phyloP scores from a whole-genome alignment of 805 yeast genomes.

The Alloascoidea africana region DNA sequence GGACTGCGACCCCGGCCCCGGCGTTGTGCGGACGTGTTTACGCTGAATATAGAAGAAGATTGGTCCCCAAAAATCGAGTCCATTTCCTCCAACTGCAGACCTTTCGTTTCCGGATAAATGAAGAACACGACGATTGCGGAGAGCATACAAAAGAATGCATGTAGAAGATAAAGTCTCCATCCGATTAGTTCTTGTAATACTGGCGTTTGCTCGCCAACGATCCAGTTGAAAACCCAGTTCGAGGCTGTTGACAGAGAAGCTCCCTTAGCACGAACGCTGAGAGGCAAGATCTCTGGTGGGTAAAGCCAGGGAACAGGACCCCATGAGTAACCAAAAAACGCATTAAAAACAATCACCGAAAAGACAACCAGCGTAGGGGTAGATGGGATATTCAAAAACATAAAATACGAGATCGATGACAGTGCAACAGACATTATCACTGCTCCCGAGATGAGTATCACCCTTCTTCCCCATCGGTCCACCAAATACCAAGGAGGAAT shows the following conservation, averaged over 20 bases:
- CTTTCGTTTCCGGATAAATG: slow-evolving; percentile 82
- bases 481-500: slow-evolving; percentile 86
- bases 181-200: slow-evolving; percentile 58
- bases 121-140: slow-evolving; percentile 61
- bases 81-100: slow-evolving; percentile 82
- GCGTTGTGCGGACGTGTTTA: not conserved
- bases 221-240: slow-evolving; percentile 85
- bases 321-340: slow-evolving; percentile 79
- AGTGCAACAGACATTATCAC: slow-evolving; percentile 68
- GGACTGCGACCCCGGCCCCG: not conserved
- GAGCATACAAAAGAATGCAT: slow-evolving; percentile 60
- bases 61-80: slow-evolving; percentile 74
- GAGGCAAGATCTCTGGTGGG: slow-evolving; percentile 77
- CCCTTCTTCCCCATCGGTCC: slow-evolving; percentile 84
- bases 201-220: slow-evolving; percentile 89
- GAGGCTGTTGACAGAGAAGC: slow-evolving; percentile 85
- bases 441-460: slow-evolving; percentile 70
- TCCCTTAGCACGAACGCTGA: slow-evolving; percentile 75
- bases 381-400: slow-evolving; percentile 29
- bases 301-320: slow-evolving; percentile 90
- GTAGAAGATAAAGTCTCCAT: slow-evolving; percentile 75
- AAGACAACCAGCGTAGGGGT: slow-evolving; percentile 64
- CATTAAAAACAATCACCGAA: slow-evolving; percentile 66
- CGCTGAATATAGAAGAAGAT: slow-evolving; percentile 11
- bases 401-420: slow-evolving; percentile 44